Evolutionary conservation across 164 flowering plant genomes (phyloP).

Genomic region (Dillenia turbinata): DNA sequence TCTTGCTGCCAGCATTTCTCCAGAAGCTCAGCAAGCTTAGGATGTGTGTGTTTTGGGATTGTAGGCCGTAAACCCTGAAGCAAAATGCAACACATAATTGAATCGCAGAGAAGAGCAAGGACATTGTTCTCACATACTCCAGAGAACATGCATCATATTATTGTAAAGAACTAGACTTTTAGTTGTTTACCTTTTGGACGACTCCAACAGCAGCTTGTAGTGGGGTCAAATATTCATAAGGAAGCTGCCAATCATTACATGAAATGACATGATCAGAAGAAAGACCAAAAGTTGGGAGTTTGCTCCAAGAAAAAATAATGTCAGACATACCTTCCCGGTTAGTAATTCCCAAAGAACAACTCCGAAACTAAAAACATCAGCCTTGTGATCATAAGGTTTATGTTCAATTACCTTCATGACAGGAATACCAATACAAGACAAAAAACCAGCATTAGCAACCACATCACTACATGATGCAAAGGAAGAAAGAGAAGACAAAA

Average conservation of each 20-base stretch:
- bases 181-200: slow-evolving; percentile 43
- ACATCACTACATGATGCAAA: too few species aligned
- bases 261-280: background rate
- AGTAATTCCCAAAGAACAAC: slow-evolving; percentile 55
- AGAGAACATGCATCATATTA: background rate
- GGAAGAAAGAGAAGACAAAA: too few species aligned
- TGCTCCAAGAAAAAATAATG: background rate
- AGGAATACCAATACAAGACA: slow-evolving; percentile 1
- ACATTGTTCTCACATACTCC: background rate
- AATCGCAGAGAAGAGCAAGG: too few species aligned
- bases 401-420: slow-evolving; percentile 53
- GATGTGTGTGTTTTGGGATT: slow-evolving; percentile 68
- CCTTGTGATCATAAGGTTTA: slow-evolving; percentile 66
- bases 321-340: slow-evolving; percentile 43
- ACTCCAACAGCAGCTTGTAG: slow-evolving; percentile 66
- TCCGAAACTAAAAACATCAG: slow-evolving; percentile 61
- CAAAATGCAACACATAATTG: background rate
- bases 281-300: background rate
- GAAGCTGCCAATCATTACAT: slow-evolving; percentile 31
- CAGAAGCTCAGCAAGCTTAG: slow-evolving; percentile 58
- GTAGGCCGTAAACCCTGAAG: slow-evolving; percentile 55
- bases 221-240: slow-evolving; percentile 51
- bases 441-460: background rate
- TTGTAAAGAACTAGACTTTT: background rate
- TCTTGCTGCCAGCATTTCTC: slow-evolving; percentile 91